Percentiles rank a stretch among this genome's conserved stretches.
Evolutionary conservation across 306 rosid genomes (phyloP).

Genomic region (Cicer judaicum): DNA sequence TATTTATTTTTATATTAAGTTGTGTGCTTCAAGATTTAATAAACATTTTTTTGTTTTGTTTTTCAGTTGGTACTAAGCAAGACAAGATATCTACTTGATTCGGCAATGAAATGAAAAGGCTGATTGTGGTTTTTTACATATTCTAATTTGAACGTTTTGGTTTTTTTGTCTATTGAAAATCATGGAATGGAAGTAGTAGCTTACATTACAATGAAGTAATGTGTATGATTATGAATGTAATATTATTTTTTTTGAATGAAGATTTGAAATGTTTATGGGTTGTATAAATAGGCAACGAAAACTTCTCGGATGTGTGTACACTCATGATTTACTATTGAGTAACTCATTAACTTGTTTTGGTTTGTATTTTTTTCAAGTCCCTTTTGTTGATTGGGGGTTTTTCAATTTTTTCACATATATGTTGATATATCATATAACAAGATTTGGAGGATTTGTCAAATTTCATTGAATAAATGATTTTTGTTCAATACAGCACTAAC

Average conservation of each 20-base stretch:
- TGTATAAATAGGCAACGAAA: conserved; percentile 52
- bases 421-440: too few relatives aligned
- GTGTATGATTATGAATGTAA: conserved; percentile 40
- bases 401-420: background rate
- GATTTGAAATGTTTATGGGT: conserved; percentile 45
- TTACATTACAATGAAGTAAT: conserved; percentile 51
- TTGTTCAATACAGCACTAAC: too few relatives aligned
- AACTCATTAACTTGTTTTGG: conserved; percentile 51
- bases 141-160: conserved; percentile 49
- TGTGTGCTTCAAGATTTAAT: background rate
- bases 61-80: conserved; percentile 59
- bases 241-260: conserved; percentile 34
- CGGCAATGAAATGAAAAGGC: conserved; percentile 46
- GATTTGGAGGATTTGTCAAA: too few relatives aligned
- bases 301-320: conserved; percentile 47
- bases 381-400: background rate
- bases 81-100: conserved; percentile 47
- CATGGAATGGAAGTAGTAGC: conserved; percentile 39
- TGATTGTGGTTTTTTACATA: background rate
- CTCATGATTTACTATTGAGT: conserved; percentile 45
- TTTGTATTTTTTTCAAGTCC: conserved; percentile 36
- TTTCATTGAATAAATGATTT: too few relatives aligned
- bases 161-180: conserved; percentile 38
- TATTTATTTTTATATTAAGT: background rate
- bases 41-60: background rate